Evolutionary conservation across 768 basidiomycete species (phyloP).

Genomic region (Cystobasidium onofrii): DNA sequence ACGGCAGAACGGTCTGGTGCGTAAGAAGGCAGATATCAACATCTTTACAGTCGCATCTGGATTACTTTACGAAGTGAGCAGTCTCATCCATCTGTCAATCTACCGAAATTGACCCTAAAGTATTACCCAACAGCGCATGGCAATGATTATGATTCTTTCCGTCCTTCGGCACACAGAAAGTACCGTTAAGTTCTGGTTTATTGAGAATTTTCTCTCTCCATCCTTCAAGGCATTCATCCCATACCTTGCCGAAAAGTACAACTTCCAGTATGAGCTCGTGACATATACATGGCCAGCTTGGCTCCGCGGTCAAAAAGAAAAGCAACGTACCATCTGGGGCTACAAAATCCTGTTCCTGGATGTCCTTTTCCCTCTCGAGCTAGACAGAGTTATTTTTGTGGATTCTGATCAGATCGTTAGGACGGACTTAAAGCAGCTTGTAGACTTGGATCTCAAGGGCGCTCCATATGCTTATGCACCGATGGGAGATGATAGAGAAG

Average conservation of each 20-base stretch:
- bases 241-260: slow-evolving; percentile 78
- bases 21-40: slow-evolving; percentile 78
- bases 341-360: slow-evolving; percentile 99
- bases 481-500: slow-evolving; percentile 88
- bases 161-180: slow-evolving; percentile 88
- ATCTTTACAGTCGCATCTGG: slow-evolving; percentile 99
- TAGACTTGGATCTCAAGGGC: slow-evolving; percentile 84
- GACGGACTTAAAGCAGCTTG: slow-evolving; percentile 85
- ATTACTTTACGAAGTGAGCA: slow-evolving; percentile 74
- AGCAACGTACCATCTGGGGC: slow-evolving; percentile 97
- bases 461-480: slow-evolving; percentile 87
- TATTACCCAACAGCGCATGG: slow-evolving; percentile 63
- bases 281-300: slow-evolving; percentile 99
- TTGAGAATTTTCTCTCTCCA: slow-evolving; percentile 96
- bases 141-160: slow-evolving; percentile 94
- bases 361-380: slow-evolving; percentile 95
- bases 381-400: slow-evolving; percentile 98
- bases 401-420: slow-evolving; percentile 94
- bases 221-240: slow-evolving; percentile 85
- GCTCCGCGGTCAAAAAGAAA: slow-evolving; percentile 93
- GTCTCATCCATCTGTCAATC: too few relatives aligned
- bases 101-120: neutral
- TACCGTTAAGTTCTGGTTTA: slow-evolving; percentile 99
- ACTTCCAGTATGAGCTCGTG: slow-evolving; percentile 91
- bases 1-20: slow-evolving; percentile 37